Evolutionary conservation across 1,284 basidiomycete species (phyloP).

Genomic region (Fomitopsis palustris): DNA sequence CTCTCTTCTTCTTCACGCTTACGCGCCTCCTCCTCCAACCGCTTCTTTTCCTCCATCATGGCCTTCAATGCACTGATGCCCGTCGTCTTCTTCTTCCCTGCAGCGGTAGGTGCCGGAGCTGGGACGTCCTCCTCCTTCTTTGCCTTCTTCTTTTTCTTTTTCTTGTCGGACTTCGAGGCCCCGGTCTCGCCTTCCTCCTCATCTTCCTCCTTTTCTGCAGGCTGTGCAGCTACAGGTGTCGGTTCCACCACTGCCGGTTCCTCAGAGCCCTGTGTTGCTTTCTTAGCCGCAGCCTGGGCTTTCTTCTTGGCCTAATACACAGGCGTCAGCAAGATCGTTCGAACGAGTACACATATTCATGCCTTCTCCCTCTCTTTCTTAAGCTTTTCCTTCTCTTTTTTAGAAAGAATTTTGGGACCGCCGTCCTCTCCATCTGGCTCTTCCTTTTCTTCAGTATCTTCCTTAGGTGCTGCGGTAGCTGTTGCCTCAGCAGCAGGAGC

Average conservation of each 20-base stretch:
- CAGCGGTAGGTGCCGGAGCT: slow-evolving; percentile 31
- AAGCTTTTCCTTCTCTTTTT: slow-evolving; percentile 91
- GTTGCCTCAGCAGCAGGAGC: slow-evolving; percentile 30
- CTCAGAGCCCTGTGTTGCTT: slow-evolving; percentile 41
- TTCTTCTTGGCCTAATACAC: slow-evolving; percentile 88
- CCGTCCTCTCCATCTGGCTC: slow-evolving; percentile 44
- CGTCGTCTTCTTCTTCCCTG: slow-evolving; percentile 65
- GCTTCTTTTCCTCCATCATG: slow-evolving; percentile 87
- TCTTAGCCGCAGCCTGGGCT: slow-evolving; percentile 87
- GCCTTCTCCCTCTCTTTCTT: slow-evolving; percentile 96
- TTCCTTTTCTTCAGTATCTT: slow-evolving; percentile 32
- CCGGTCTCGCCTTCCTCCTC: slow-evolving; percentile 48
- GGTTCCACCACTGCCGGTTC: slow-evolving; percentile 22
- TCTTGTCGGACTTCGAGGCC: slow-evolving; percentile 58
- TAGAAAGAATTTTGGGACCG: slow-evolving; percentile 65
- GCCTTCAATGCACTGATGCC: slow-evolving; percentile 73
- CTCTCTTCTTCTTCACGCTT: slow-evolving; percentile 72
- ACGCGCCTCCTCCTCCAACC: slow-evolving; percentile 78
- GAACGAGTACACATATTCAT: slow-evolving; percentile 7
- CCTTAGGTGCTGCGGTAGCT: slow-evolving; percentile 23
- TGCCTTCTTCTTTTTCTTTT: slow-evolving; percentile 87
- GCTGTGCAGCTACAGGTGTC: slow-evolving; percentile 27
- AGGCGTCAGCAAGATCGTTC: background rate
- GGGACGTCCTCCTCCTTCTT: slow-evolving; percentile 71
- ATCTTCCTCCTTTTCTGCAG: slow-evolving; percentile 52